Conservation (phyloP, 129 eudicot genomes). For the Cynara cardunculus region DNA sequence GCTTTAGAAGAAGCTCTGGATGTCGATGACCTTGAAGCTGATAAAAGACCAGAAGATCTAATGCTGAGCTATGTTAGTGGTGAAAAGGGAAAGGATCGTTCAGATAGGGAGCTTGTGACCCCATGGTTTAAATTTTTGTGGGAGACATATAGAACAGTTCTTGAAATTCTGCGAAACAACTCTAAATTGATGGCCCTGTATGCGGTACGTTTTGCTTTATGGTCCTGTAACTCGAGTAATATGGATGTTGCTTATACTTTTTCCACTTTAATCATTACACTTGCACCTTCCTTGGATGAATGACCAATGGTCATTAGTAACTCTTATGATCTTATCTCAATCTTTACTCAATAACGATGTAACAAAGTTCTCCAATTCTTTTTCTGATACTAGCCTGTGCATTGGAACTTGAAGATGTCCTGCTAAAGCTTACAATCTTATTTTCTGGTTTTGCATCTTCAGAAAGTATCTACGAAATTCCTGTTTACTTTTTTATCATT, state of each 20-base stretch:
- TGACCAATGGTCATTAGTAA: too few species aligned
- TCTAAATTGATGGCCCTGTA: slow-evolving; percentile 75
- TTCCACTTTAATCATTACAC: neutral
- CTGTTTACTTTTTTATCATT: neutral
- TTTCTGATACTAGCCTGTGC: neutral
- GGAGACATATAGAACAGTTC: slow-evolving; percentile 91
- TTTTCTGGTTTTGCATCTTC: neutral
- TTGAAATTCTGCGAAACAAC: slow-evolving; percentile 85
- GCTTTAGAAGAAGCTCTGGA: slow-evolving; percentile 92
- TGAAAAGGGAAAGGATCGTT: slow-evolving; percentile 89
- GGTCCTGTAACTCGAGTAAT: neutral
- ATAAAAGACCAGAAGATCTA: slow-evolving; percentile 90
- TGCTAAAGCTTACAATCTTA: neutral
- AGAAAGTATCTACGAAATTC: neutral
- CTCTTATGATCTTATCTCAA: neutral
- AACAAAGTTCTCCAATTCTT: neutral
- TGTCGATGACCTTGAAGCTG: slow-evolving; percentile 94
- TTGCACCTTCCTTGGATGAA: too few species aligned
- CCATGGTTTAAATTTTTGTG: slow-evolving; percentile 93
- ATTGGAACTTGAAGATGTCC: neutral
- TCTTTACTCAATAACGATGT: neutral
- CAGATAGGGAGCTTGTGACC: slow-evolving; percentile 93
- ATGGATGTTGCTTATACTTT: neutral
- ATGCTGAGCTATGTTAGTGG: slow-evolving; percentile 96
- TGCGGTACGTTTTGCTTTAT: slow-evolving; percentile 45